Evolutionary conservation across 176 grass and related monocot species (phyloP).

Genomic region (Melocanna baccifera): DNA sequence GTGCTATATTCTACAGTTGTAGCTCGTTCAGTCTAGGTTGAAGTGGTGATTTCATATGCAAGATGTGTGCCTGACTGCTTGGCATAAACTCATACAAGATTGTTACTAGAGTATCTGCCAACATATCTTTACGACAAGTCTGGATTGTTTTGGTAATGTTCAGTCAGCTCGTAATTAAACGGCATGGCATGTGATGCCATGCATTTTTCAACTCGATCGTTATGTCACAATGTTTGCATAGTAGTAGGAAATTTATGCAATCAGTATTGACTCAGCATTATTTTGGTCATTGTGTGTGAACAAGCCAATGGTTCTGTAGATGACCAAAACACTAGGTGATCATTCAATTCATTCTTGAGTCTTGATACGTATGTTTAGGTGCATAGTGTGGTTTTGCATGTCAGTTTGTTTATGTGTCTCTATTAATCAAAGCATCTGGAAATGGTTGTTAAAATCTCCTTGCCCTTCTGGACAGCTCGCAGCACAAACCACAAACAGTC

Average conservation of each 20-base stretch:
- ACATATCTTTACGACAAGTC: background rate
- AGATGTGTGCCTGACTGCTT: background rate
- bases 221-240: background rate
- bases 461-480: background rate
- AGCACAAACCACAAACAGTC: background rate
- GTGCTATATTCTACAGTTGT: background rate
- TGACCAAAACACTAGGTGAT: too few relatives aligned
- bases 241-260: background rate
- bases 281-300: background rate
- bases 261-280: background rate
- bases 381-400: background rate
- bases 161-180: background rate
- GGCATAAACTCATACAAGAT: background rate
- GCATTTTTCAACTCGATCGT: background rate
- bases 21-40: background rate
- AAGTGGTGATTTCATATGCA: background rate
- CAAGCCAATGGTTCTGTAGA: background rate
- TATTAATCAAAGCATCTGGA: background rate
- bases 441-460: background rate
- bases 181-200: background rate
- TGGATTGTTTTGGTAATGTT: background rate
- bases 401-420: background rate
- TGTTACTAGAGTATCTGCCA: background rate
- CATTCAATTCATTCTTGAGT: background rate
- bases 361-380: background rate